phyloP scores from a whole-genome alignment of 805 yeast species.

The Metschnikowia bowlesiae region DNA sequence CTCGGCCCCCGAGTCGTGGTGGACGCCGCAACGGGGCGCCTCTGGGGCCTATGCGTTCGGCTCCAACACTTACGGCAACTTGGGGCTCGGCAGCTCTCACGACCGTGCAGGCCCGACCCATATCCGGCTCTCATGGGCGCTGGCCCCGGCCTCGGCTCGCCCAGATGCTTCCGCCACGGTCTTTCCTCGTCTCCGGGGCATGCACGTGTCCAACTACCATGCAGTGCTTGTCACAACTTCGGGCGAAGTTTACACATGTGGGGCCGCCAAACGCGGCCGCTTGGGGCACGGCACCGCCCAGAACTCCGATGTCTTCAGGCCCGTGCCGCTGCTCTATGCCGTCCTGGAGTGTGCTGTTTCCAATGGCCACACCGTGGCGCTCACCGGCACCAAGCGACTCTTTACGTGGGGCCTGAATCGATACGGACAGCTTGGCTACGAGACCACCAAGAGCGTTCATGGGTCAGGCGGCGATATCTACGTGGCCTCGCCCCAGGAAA shows the following conservation, averaged over 20 bases:
- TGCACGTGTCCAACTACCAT: conserved; percentile 62
- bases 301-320: conserved; percentile 41
- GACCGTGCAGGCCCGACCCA: conserved; percentile 40
- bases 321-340: conserved; percentile 29
- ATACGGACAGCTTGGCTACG: conserved; percentile 59
- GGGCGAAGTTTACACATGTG: conserved; percentile 55
- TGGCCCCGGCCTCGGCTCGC: too few relatives aligned
- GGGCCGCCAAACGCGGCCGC: conserved; percentile 68
- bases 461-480: conserved; percentile 25
- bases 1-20: conserved; percentile 26
- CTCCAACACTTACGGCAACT: conserved; percentile 53
- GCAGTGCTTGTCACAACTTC: conserved; percentile 55
- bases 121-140: conserved; percentile 16
- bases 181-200: conserved; percentile 42
- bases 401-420: conserved; percentile 79
- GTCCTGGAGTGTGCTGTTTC: conserved; percentile 44
- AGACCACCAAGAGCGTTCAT: conserved; percentile 12
- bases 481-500: conserved; percentile 36
- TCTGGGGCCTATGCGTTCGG: conserved; percentile 61
- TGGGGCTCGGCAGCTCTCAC: conserved; percentile 64
- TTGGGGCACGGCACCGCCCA: conserved; percentile 50
- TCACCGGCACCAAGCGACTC: conserved; percentile 50
- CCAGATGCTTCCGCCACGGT: not conserved
- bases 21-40: conserved; percentile 48
- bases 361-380: conserved; percentile 62